phyloP scores from a whole-genome alignment of 805 yeast species.

The Starmera amethionina region DNA sequence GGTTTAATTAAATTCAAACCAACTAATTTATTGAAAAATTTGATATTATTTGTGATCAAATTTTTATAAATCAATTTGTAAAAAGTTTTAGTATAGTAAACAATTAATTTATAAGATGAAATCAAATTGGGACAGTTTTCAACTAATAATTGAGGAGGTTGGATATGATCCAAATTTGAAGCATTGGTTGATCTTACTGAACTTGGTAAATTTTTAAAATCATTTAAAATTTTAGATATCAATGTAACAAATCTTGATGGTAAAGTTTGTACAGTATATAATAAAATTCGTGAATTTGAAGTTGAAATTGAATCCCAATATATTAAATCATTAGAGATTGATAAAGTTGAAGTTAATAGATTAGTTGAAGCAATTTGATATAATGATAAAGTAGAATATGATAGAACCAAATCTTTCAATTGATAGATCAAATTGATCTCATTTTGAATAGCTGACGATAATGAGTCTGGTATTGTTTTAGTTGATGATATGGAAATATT shows the following conservation, averaged over 20 bases:
- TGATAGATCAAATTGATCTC: constrained; percentile 8
- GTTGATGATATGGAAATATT: constrained; percentile 3
- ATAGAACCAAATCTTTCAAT: constrained; percentile 20
- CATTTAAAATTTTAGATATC: constrained; percentile 14
- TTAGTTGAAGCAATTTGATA: constrained; percentile 25
- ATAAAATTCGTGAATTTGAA: constrained; percentile 20
- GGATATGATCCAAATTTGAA: constrained; percentile 1
- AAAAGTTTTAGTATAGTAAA: constrained; percentile 6
- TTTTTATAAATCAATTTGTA: constrained; percentile 9
- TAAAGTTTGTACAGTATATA: constrained; percentile 32
- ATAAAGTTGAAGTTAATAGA: constrained; percentile 31
- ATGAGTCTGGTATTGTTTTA: too few species aligned
- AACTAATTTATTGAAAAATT: constrained; percentile 9
- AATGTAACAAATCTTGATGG: constrained; percentile 18
- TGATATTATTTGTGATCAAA: constrained; percentile 10
- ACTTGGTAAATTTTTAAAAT: constrained; percentile 11
- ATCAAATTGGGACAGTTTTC: constrained; percentile 3
- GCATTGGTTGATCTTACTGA: not conserved
- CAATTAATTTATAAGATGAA: constrained; percentile 6
- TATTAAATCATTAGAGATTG: constrained; percentile 31
- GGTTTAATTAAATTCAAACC: constrained; percentile 16
- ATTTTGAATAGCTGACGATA: not conserved
- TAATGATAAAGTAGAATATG: constrained; percentile 22
- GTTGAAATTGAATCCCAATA: constrained; percentile 34
- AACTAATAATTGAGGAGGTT: constrained; percentile 3